These are phyloP conservation scores for Scedosporium apiospermum DNA, from an alignment of 2,329 filamentous ascomycete genomes.

Conservation along the genomic window DNA sequence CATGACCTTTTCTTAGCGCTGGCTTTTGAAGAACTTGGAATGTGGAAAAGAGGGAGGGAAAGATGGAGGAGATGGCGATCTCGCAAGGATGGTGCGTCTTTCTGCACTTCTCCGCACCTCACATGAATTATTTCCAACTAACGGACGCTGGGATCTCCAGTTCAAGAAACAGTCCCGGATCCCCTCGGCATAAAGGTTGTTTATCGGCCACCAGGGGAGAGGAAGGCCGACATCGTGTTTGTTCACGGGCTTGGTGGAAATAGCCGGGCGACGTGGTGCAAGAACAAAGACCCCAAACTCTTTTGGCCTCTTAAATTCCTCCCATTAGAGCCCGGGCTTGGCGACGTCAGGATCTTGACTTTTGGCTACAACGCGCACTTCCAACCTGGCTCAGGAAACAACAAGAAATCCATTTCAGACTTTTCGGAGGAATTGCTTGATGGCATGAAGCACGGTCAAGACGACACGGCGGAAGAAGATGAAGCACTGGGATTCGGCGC, in stretches of 20 bases:
- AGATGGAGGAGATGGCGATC: too few relatives aligned
- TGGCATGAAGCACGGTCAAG: neutral
- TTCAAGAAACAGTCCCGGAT: too few relatives aligned
- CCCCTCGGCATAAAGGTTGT: too few relatives aligned
- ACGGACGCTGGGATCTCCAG: too few relatives aligned
- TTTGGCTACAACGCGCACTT: conserved; percentile 24
- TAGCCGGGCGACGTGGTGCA: conserved; percentile 31
- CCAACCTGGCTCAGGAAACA: conserved; percentile 9
- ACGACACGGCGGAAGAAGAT: neutral
- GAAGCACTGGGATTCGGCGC: neutral
- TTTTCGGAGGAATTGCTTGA: conserved; percentile 18
- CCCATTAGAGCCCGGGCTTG: conserved; percentile 19
- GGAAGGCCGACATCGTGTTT: conserved; percentile 24
- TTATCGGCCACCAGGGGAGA: too few relatives aligned
- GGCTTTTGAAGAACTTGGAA: too few relatives aligned
- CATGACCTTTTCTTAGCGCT: too few relatives aligned
- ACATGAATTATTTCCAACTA: too few relatives aligned
- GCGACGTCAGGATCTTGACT: conserved; percentile 17
- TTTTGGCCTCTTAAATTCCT: conserved; percentile 33
- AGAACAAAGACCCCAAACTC: conserved; percentile 16
- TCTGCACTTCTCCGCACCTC: too few relatives aligned
- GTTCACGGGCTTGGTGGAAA: conserved; percentile 30
- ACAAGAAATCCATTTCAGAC: conserved; percentile 16
- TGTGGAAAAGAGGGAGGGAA: too few relatives aligned
- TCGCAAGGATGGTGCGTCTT: too few relatives aligned